A percentile compares a stretch with the other conserved stretches of the same genome.
phyloP scores from a whole-genome alignment of 495 filamentous ascomycete species.

The Penicillium odoratum region DNA sequence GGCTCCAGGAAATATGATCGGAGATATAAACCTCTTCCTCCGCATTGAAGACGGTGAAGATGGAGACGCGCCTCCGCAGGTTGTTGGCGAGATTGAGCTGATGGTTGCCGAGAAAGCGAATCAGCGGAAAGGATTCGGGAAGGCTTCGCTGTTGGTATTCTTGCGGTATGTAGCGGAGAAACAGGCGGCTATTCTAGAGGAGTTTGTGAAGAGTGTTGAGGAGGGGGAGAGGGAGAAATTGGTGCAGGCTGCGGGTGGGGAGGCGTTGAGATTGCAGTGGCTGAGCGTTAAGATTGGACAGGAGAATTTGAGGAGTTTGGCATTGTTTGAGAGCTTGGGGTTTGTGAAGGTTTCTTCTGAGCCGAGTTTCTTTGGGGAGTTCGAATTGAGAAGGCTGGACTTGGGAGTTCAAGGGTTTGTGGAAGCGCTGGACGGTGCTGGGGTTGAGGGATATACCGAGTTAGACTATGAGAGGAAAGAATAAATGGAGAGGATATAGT shows the following conservation, averaged over 20 bases:
- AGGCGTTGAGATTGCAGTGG: constrained; percentile 27
- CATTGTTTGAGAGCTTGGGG: constrained; percentile 58
- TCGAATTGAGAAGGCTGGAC: constrained; percentile 51
- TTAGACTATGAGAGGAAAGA: constrained; percentile 33
- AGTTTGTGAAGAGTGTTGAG: constrained; percentile 49
- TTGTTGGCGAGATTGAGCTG: constrained; percentile 78
- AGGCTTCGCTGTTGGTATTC: constrained; percentile 65
- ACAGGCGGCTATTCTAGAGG: constrained; percentile 52
- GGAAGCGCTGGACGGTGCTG: constrained; percentile 27
- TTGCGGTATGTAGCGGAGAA: constrained; percentile 60
- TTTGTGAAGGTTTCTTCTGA: constrained; percentile 51
- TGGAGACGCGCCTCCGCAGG: constrained; percentile 34
- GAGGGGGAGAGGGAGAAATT: constrained; percentile 15
- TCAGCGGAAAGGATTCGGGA: constrained; percentile 65
- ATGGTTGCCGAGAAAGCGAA: constrained; percentile 71
- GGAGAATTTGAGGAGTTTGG: constrained; percentile 55
- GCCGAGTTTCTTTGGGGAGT: constrained; percentile 68
- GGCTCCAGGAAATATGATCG: constrained; percentile 62
- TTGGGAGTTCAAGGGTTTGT: constrained; percentile 28
- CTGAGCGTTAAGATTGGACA: constrained; percentile 63
- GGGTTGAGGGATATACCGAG: constrained; percentile 42
- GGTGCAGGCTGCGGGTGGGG: constrained; percentile 6
- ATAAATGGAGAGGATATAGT: background rate
- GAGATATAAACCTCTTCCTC: constrained; percentile 87
- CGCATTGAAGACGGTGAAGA: constrained; percentile 50